Conservation (phyloP, 225 moss, liverwort and hornwort genomes). For the Sphagnum contortum region DNA sequence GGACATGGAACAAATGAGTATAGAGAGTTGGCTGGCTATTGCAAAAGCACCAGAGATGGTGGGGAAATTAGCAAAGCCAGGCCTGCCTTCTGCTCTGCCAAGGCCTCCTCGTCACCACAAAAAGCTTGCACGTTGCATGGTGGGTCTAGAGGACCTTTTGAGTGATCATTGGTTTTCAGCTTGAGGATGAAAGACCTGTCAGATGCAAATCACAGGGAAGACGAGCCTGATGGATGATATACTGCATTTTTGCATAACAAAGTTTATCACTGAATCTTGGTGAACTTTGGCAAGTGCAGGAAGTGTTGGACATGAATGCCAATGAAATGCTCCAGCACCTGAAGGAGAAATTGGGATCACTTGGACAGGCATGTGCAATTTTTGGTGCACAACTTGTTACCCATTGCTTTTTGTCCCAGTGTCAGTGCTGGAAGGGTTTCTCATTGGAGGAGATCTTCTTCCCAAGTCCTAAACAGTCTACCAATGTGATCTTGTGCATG, state of each 20-base stretch:
- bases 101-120: slow-evolving; percentile 75
- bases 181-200: background rate
- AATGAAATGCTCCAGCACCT: slow-evolving; percentile 71
- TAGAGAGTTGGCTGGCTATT: slow-evolving; percentile 30
- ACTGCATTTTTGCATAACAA: no score
- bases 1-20: slow-evolving; percentile 22
- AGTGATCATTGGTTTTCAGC: background rate
- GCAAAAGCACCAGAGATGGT: slow-evolving; percentile 36
- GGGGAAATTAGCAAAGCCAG: slow-evolving; percentile 34
- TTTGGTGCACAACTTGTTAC: background rate
- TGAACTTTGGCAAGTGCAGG: slow-evolving; percentile 21
- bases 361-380: slow-evolving; percentile 55
- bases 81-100: slow-evolving; percentile 48
- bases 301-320: slow-evolving; percentile 50
- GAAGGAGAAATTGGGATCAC: slow-evolving; percentile 66
- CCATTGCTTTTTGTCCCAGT: no score
- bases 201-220: no score
- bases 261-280: no score
- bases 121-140: slow-evolving; percentile 65
- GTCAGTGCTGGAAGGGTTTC: no score
- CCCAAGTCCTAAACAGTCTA: no score
- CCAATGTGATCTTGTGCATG: no score
- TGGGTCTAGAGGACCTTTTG: slow-evolving; percentile 12
- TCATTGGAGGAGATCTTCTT: no score
- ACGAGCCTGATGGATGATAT: no score